Evolutionary conservation across 2,329 filamentous ascomycete species (phyloP), one percentile per base, ranked within the genome.

Genomic region (Penicillium thymicola): DNA sequence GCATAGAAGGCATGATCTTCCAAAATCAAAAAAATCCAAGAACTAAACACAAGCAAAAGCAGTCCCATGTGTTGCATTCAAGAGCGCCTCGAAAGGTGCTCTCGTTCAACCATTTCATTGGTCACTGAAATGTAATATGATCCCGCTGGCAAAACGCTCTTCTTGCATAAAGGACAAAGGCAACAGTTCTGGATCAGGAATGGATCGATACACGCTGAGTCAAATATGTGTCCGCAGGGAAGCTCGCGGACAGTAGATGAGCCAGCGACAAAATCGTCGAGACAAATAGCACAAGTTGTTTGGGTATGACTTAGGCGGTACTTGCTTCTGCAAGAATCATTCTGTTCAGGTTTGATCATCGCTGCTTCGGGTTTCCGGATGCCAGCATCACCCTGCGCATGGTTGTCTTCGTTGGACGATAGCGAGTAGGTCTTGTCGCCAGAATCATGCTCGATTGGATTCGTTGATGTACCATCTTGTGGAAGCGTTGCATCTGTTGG

Each of bases 191-290:
- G 81, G 42, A 82, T 81, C 13, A 97, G 79, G 66, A 94, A 96
- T 23, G 87, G 83, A 68, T 97, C 92, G 61, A 97, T 92, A 68
- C 94, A 99, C 62, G 89, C 88, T 0, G 90, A 88, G 64, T 99
- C 93, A 73, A 92, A 99, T 55, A 97, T 93, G 71, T 99, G 94
- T 0, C 89, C 86, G 66, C 94, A 99, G 0, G 90, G 86, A 3
- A 97, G 79, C 73, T 97, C 89, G 54, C 92, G 88, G 54, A 97
- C 92, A 21, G 86, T 83, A 0, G 89, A 88, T 18, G 81, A 76
- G 37, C 84, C 82, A 16, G 85, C 82, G 28, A 88, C 81, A 67
- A 90, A 97, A 57, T 90, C 85, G 53, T 91, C 89, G 1, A 96
- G 81, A 69, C 94, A 99, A 51, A 97, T 96, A n/a, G 90, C 85